A percentile compares a stretch with the other conserved stretches of the same genome.
Evolutionary conservation across 495 filamentous ascomycete genomes (phyloP).

Genomic region (Neurospora sp.): DNA sequence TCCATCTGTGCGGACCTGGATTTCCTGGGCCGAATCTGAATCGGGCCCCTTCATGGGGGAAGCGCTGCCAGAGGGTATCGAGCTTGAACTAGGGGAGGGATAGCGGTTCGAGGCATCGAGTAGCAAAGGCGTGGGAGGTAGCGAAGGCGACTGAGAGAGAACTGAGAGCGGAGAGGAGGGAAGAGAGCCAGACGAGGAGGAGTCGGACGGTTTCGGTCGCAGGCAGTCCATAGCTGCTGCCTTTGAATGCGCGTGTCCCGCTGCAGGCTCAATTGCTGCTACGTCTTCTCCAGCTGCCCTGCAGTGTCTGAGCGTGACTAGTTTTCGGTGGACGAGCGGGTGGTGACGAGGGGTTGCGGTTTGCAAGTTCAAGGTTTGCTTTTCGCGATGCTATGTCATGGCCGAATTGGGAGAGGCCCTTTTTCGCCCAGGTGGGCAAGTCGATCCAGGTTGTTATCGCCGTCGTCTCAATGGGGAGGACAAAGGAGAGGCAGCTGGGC

Average conservation of each 20-base stretch:
- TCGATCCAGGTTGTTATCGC: background rate
- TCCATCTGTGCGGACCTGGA: slow-evolving; percentile 48
- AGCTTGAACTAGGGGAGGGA: slow-evolving; percentile 30
- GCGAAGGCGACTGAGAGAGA: slow-evolving; percentile 46
- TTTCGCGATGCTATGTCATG: slow-evolving; percentile 17
- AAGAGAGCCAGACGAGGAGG: slow-evolving; percentile 20
- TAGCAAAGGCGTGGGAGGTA: slow-evolving; percentile 37
- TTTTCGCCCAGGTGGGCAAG: background rate
- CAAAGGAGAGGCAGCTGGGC: background rate
- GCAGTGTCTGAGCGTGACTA: background rate
- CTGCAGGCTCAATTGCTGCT: background rate
- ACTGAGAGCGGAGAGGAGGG: slow-evolving; percentile 41
- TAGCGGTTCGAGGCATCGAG: slow-evolving; percentile 25
- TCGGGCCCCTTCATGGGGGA: slow-evolving; percentile 29
- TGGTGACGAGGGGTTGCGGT: background rate
- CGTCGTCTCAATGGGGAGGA: background rate
- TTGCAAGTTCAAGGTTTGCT: background rate
- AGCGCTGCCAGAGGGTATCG: slow-evolving; percentile 29
- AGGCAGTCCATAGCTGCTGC: slow-evolving; percentile 15
- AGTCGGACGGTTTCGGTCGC: slow-evolving; percentile 17
- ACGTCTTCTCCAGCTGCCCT: background rate
- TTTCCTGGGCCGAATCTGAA: slow-evolving; percentile 27
- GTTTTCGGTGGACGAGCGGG: background rate
- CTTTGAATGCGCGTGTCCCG: background rate
- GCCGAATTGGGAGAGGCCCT: background rate